phyloP scores from a whole-genome alignment of 129 eudicot species.

The Sambucus nigra region DNA sequence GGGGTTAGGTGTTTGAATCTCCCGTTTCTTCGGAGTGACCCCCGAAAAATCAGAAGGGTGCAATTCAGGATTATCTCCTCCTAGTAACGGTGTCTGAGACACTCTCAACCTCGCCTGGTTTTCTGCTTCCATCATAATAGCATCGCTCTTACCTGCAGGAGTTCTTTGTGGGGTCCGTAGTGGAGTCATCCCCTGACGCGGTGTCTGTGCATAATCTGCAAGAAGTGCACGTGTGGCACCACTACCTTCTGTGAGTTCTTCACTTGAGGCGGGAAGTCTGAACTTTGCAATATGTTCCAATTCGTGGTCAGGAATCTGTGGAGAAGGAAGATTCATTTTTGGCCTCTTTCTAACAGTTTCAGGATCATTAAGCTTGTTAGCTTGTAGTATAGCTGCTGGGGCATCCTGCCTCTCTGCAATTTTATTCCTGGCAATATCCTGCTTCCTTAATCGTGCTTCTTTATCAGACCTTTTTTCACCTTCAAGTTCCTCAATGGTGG shows the following conservation, averaged over 20 bases:
- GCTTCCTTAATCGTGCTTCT: constrained; percentile 87
- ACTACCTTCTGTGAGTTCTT: constrained; percentile 83
- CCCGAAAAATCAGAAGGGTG: constrained; percentile 98
- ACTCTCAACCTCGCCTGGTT: constrained; percentile 78
- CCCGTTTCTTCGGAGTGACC: constrained; percentile 86
- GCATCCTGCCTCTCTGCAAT: constrained; percentile 94
- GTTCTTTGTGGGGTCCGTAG: constrained; percentile 92
- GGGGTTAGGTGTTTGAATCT: constrained; percentile 84
- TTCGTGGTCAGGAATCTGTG: constrained; percentile 94
- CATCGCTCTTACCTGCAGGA: constrained; percentile 86
- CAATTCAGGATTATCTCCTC: constrained; percentile 91
- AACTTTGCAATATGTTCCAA: constrained; percentile 87
- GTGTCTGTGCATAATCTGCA: constrained; percentile 85
- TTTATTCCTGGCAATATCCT: constrained; percentile 85
- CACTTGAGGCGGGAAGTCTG: constrained; percentile 76
- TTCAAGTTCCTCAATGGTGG: constrained; percentile 89
- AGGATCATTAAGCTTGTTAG: constrained; percentile 93
- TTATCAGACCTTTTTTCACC: constrained; percentile 86
- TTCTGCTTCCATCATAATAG: constrained; percentile 99
- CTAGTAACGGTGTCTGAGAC: constrained; percentile 92
- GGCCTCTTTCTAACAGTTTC: constrained; percentile 86
- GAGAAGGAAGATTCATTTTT: constrained; percentile 88
- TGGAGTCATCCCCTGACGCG: constrained; percentile 84
- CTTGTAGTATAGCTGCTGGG: constrained; percentile 83
- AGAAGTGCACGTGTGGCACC: constrained; percentile 89